These are phyloP conservation scores for Boletellus deceptivus DNA, from an alignment of 1,284 basidiomycete genomes.

Conservation along the genomic window DNA sequence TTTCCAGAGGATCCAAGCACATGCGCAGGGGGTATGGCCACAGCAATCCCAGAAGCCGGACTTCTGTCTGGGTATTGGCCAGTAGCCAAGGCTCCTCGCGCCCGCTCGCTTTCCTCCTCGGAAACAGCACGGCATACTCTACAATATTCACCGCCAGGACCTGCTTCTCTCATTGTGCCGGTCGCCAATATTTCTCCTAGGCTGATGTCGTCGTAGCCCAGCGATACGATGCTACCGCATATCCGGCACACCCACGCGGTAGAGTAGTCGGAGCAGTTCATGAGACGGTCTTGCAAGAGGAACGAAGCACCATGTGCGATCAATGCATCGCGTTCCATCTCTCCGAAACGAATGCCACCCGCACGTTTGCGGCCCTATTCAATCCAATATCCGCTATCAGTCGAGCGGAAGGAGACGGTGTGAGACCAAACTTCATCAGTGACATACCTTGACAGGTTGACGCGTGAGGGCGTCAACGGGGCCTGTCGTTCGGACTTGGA, in stretches of 20 bases:
- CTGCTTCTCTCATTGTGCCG: conserved; percentile 51
- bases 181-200: conserved; percentile 62
- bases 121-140: conserved; percentile 79
- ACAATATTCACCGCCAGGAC: conserved; percentile 86
- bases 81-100: conserved; percentile 52
- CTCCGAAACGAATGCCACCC: conserved; percentile 98
- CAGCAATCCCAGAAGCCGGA: conserved; percentile 49
- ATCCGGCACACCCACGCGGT: conserved; percentile 97
- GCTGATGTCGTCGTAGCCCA: conserved; percentile 87
- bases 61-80: conserved; percentile 43
- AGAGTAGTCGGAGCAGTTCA: conserved; percentile 99
- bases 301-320: conserved; percentile 99
- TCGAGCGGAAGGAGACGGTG: neutral
- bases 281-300: conserved; percentile 95
- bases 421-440: neutral
- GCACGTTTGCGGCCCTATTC: conserved; percentile 92
- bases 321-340: conserved; percentile 99
- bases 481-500: conserved; percentile 98
- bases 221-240: conserved; percentile 92
- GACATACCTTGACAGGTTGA: conserved; percentile 91
- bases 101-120: conserved; percentile 58
- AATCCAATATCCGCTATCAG: conserved; percentile 5
- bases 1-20: conserved; percentile 57
- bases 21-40: conserved; percentile 64
- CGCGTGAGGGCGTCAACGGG: conserved; percentile 94